Percentiles rank a stretch among this genome's conserved stretches.
Evolutionary conservation across 2,329 filamentous ascomycete species (phyloP).

Genomic region (Nothomitra cinnamomea): DNA sequence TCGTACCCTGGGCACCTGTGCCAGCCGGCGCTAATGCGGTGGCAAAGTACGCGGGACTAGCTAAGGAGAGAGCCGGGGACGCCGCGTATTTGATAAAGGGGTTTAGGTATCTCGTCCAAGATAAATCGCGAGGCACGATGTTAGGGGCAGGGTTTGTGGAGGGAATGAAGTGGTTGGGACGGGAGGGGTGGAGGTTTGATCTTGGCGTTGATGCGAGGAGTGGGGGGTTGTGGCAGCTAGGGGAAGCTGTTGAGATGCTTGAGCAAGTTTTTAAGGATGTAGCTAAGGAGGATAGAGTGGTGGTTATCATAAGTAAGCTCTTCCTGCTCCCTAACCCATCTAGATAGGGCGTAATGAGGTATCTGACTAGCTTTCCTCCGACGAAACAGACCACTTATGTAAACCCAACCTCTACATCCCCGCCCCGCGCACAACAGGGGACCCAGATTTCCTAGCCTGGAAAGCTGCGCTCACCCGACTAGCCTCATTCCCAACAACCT

Average conservation of each 20-base stretch:
- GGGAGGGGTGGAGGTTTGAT: constrained; percentile 55
- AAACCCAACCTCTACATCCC: constrained; percentile 61
- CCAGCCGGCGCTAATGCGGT: constrained; percentile 44
- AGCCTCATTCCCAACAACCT: constrained; percentile 46
- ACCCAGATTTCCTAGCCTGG: constrained; percentile 46
- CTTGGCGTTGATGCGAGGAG: constrained; percentile 66
- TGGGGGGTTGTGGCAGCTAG: constrained; percentile 57
- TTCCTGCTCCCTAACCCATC: not conserved
- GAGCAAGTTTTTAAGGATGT: constrained; percentile 45
- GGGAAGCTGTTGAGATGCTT: constrained; percentile 55
- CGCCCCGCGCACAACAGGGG: constrained; percentile 26
- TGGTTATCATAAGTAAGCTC: constrained; percentile 53
- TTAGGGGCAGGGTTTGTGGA: constrained; percentile 46
- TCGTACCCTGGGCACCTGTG: constrained; percentile 77
- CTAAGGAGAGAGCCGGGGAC: constrained; percentile 41
- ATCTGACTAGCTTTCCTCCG: no score
- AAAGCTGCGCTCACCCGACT: constrained; percentile 49
- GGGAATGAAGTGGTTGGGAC: constrained; percentile 46
- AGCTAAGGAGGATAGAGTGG: constrained; percentile 40
- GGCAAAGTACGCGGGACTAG: constrained; percentile 45
- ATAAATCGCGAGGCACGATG: constrained; percentile 51
- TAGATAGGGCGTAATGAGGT: no score
- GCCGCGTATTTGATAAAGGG: constrained; percentile 56
- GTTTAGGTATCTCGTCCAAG: constrained; percentile 70
- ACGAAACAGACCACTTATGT: constrained; percentile 59